phyloP scores from a whole-genome alignment of 2,329 filamentous ascomycete species.

The Plenodomus lindquistii region DNA sequence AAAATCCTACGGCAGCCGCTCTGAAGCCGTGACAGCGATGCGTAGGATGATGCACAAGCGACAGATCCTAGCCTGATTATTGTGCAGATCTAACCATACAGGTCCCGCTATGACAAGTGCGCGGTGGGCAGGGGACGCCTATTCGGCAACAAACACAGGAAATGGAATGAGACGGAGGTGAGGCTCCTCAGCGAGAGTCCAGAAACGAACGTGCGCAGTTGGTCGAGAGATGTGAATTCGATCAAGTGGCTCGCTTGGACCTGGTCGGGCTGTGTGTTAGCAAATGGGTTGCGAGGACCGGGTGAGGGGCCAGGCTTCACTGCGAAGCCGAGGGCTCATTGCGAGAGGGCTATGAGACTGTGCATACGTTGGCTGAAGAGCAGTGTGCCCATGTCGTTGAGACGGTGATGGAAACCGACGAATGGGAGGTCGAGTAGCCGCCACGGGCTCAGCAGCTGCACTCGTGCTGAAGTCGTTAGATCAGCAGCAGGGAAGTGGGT shows the following conservation, averaged over 20 bases:
- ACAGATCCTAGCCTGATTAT: conserved; percentile 27
- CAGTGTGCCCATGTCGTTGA: conserved; percentile 33
- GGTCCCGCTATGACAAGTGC: conserved; percentile 26
- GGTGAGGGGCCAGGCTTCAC: conserved; percentile 31
- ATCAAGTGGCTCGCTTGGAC: conserved; percentile 33
- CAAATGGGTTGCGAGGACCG: conserved; percentile 25
- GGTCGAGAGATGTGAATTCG: conserved; percentile 33
- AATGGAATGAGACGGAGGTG: conserved; percentile 26
- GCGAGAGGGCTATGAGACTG: conserved; percentile 40
- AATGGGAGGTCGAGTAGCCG: conserved; percentile 25
- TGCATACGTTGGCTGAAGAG: conserved; percentile 36
- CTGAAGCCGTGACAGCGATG: conserved; percentile 25
- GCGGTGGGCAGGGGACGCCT: conserved; percentile 33
- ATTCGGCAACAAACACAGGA: conserved; percentile 31
- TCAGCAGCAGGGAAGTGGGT: conserved; percentile 13
- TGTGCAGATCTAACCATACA: conserved; percentile 40
- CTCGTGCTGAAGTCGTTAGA: conserved; percentile 15
- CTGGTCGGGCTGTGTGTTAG: conserved; percentile 26
- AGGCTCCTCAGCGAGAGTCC: conserved; percentile 22
- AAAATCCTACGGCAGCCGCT: conserved; percentile 18
- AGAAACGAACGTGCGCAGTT: conserved; percentile 33
- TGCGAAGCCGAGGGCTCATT: conserved; percentile 28
- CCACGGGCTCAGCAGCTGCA: conserved; percentile 20
- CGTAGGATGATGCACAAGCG: conserved; percentile 35
- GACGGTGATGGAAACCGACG: conserved; percentile 23